Evolutionary conservation across 108 stramenopile species (phyloP).

Genomic region (Skeletonema menzelii): DNA sequence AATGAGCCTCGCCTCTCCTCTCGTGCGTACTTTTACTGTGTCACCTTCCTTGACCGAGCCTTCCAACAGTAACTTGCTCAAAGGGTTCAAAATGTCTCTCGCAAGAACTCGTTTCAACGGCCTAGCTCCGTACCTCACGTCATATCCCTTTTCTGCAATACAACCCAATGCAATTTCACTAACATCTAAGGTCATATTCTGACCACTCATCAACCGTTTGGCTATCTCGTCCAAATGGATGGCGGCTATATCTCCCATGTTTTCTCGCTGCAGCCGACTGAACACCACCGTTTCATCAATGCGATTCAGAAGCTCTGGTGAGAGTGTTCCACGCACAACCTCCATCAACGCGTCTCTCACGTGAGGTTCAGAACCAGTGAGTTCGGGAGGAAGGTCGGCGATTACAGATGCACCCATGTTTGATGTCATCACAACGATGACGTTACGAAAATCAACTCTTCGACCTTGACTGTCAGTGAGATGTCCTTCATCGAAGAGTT

Average conservation of each 20-base stretch:
- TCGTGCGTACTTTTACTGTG: conserved; percentile 67
- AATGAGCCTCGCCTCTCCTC: conserved; percentile 61
- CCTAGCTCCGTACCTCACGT: conserved; percentile 80
- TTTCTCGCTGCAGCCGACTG: conserved; percentile 77
- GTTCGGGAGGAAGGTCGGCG: conserved; percentile 61
- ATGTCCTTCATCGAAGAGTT: conserved; percentile 97
- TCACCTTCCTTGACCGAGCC: conserved; percentile 66
- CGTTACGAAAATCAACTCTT: conserved; percentile 94
- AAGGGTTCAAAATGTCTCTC: conserved; percentile 70
- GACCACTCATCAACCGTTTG: conserved; percentile 48
- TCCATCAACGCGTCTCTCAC: conserved; percentile 67
- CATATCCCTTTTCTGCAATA: conserved; percentile 74
- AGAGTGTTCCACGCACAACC: conserved; percentile 86
- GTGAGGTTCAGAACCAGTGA: conserved; percentile 62
- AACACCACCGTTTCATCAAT: conserved; percentile 97
- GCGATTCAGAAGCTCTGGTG: conserved; percentile 98
- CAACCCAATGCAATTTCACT: conserved; percentile 65
- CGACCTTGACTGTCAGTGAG: conserved; percentile 97
- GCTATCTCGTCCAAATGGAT: conserved; percentile 74
- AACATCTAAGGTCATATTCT: conserved; percentile 68
- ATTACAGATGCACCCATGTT: conserved; percentile 96
- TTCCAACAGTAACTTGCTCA: conserved; percentile 79
- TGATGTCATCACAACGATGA: conserved; percentile 94
- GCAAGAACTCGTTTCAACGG: conserved; percentile 83
- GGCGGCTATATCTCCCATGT: conserved; percentile 83